Percentiles rank a stretch among this genome's conserved stretches.
phyloP scores from a whole-genome alignment of 2,329 filamentous ascomycete species.

The Ophiocordyceps sinensis region DNA sequence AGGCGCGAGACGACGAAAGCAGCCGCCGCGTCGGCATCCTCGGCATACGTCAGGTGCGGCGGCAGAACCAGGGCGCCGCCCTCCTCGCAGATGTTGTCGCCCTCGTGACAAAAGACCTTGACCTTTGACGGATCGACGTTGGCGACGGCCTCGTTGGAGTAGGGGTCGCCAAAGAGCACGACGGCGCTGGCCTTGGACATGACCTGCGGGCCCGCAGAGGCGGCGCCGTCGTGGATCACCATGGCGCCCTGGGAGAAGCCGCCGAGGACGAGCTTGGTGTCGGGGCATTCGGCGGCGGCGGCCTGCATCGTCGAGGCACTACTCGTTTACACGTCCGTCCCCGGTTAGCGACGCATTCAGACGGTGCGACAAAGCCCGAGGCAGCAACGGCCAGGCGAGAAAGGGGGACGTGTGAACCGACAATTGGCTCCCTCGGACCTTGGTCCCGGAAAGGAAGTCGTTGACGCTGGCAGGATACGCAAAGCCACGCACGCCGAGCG shows the following conservation, averaged over 20 bases:
- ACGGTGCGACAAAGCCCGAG: not conserved
- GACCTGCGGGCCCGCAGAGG: conserved; percentile 7
- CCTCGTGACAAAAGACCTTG: conserved; percentile 11
- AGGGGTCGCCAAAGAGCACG: conserved; percentile 18
- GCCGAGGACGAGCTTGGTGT: conserved; percentile 10
- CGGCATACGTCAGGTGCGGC: conserved; percentile 13
- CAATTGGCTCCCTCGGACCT: conserved; percentile 9
- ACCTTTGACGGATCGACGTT: conserved; percentile 9
- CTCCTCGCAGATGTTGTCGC: conserved; percentile 14
- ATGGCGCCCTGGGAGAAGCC: conserved; percentile 16
- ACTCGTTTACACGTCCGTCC: too few species aligned
- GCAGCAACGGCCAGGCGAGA: too few species aligned
- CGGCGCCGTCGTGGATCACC: conserved; percentile 13
- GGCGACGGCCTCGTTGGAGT: conserved; percentile 7
- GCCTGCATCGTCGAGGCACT: conserved; percentile 19
- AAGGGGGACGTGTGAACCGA: conserved; percentile 8
- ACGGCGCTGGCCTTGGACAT: conserved; percentile 13
- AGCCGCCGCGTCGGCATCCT: conserved; percentile 10
- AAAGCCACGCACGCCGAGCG: conserved; percentile 13
- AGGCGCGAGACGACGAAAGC: conserved; percentile 8
- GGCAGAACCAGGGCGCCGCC: conserved; percentile 12
- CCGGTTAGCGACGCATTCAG: not conserved
- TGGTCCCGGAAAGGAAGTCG: conserved; percentile 11
- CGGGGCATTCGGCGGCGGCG: conserved; percentile 13
- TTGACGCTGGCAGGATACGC: conserved; percentile 13